Evolutionary conservation across 2,329 filamentous ascomycete species (phyloP).

Genomic region (Rhynchosporium agropyri): DNA sequence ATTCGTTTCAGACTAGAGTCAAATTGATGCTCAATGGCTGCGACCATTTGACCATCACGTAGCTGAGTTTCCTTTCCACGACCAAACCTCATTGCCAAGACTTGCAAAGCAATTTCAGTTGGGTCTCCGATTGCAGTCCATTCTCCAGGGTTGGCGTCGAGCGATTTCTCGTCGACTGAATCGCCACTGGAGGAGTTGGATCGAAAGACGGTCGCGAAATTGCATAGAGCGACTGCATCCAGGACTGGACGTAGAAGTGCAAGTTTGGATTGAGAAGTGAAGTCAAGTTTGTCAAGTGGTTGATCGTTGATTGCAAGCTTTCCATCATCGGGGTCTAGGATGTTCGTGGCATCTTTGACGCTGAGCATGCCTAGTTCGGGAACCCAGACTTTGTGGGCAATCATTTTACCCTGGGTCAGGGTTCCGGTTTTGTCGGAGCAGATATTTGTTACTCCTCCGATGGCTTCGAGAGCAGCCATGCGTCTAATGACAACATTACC

Average conservation of each 20-base stretch:
- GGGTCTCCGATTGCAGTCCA: constrained; percentile 68
- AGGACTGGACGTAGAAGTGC: constrained; percentile 44
- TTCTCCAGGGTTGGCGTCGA: constrained; percentile 17
- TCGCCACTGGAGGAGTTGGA: constrained; percentile 20
- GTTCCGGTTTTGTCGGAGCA: constrained; percentile 65
- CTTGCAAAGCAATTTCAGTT: constrained; percentile 74
- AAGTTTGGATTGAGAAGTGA: constrained; percentile 41
- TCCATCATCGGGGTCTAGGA: constrained; percentile 63
- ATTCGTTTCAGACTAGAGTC: constrained; percentile 75
- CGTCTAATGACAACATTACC: constrained; percentile 68
- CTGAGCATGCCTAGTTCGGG: constrained; percentile 55
- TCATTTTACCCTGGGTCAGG: constrained; percentile 55
- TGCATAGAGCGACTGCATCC: constrained; percentile 62
- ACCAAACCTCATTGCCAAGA: constrained; percentile 70
- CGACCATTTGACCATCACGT: constrained; percentile 48
- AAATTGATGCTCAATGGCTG: constrained; percentile 70
- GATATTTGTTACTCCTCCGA: constrained; percentile 57
- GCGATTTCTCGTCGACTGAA: constrained; percentile 24
- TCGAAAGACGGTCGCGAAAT: constrained; percentile 51
- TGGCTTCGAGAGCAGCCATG: constrained; percentile 65
- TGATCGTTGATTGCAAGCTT: constrained; percentile 50
- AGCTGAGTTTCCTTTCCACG: constrained; percentile 54
- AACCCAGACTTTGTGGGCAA: constrained; percentile 61
- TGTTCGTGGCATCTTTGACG: constrained; percentile 58
- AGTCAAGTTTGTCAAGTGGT: constrained; percentile 43